Evolutionary conservation across 2,329 filamentous ascomycete species (phyloP), one percentile per base, ranked within the genome.

Genomic region (Trichoderma cornu-damae): DNA sequence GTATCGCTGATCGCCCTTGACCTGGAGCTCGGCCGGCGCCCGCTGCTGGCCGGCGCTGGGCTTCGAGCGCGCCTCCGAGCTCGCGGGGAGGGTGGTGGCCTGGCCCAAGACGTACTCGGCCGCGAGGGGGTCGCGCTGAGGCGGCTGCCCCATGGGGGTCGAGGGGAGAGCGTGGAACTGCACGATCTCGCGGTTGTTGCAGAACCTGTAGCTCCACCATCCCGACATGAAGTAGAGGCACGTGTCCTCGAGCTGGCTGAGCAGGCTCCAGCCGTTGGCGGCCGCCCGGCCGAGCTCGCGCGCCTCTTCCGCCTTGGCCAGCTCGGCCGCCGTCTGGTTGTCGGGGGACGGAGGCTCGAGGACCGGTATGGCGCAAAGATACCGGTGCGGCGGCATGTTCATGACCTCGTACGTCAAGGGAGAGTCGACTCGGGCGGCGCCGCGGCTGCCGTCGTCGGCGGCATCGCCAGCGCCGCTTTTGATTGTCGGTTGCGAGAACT

Each of bases 171-270:
- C 90, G 70, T 96, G 92, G 72, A 95, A 96, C 72, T 96, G 92
- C 66, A 89, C 88, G 61, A 96, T 86, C 61, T 93, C 85, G 61
- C 86, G 81, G 68, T 89, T 89, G 74, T 96, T 94, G 77, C 92
- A 96, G 72, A 96, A 96, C 65, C 87, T 88, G 73, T 96, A 96
- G 68, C 88, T 94, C 92, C 92, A 96, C 92, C 92, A 96, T 0
- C 92, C 92, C 1, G 85, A 88, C 62, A 91, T 76, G 62, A 79
- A 83, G 75, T 93, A 96, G 61, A 96, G 82, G 71, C 92, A 96
- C 3, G 86, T 88, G 53, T 92, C 82, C 57, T 94, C 83, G 72
- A 96, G 86, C 24, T 86, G 84, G 62, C 83, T 81, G 50, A 96
- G 77, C 20, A 96, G 79, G 66, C 94, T 88, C 80, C 89, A 88